Conservation (phyloP, 1,284 basidiomycete genomes). For the Puccinia polysora region DNA sequence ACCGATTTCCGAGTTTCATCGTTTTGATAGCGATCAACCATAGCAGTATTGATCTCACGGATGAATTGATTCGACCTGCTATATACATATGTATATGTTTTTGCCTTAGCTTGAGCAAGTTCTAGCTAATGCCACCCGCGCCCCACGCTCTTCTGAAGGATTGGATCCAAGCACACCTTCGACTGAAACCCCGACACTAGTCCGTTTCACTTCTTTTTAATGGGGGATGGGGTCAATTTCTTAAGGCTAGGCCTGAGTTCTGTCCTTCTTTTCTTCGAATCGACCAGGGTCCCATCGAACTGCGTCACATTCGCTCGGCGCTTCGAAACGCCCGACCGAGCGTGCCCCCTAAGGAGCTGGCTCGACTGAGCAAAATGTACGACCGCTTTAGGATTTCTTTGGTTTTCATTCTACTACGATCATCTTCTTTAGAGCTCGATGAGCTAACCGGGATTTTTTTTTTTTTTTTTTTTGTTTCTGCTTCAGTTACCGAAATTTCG, state of each 20-base stretch:
- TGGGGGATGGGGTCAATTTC: background rate
- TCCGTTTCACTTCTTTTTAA: background rate
- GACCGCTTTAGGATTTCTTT: conserved; percentile 64
- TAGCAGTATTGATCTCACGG: no score
- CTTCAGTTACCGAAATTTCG: conserved; percentile 50
- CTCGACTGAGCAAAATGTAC: conserved; percentile 65
- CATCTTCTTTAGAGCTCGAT: background rate
- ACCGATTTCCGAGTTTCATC: no score
- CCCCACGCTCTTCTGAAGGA: background rate
- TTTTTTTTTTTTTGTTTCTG: background rate
- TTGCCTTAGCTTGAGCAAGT: conserved; percentile 13
- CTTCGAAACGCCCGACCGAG: conserved; percentile 47
- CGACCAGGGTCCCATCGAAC: conserved; percentile 48
- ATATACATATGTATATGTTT: background rate
- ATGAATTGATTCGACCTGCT: no score
- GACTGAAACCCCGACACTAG: background rate
- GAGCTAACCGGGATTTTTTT: background rate
- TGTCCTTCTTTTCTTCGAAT: background rate
- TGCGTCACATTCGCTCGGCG: conserved; percentile 49
- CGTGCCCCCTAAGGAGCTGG: conserved; percentile 67
- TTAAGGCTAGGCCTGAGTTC: background rate
- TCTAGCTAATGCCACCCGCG: background rate
- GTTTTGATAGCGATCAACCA: no score
- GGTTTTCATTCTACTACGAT: background rate
- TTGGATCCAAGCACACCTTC: background rate